Evolutionary conservation across 1,284 basidiomycete genomes (phyloP).

Genomic region (Meira miltonrushii): DNA sequence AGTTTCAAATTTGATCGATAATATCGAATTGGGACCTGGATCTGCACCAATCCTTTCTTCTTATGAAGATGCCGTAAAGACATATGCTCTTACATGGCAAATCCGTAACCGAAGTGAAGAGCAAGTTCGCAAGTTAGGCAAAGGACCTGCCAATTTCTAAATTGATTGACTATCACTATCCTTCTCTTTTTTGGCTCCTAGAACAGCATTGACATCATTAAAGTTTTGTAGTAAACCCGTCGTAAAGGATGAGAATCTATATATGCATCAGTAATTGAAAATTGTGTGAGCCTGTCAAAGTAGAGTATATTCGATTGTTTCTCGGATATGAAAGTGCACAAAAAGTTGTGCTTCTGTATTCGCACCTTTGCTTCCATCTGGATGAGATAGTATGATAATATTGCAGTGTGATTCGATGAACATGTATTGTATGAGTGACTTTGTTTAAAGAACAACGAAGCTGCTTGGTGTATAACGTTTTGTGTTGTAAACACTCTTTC

Average conservation of each 20-base stretch:
- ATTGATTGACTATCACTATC: background rate
- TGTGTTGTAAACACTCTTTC: slow-evolving; percentile 80
- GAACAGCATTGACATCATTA: no score
- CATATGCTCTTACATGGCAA: slow-evolving; percentile 50
- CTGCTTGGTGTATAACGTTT: slow-evolving; percentile 66
- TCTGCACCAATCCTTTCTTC: slow-evolving; percentile 26
- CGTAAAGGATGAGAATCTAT: no score
- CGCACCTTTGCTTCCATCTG: no score
- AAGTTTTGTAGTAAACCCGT: no score
- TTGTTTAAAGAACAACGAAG: slow-evolving; percentile 55
- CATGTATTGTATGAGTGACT: background rate
- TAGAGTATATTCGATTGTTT: no score
- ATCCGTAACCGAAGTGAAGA: slow-evolving; percentile 46
- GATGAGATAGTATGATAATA: no score
- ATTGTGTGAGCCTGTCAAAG: no score
- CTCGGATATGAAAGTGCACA: no score
- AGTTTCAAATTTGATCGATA: slow-evolving; percentile 48
- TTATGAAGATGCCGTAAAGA: slow-evolving; percentile 50
- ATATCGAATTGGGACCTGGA: slow-evolving; percentile 42
- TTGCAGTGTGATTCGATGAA: background rate
- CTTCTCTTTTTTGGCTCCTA: background rate
- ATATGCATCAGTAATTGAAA: no score
- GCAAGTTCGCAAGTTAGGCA: slow-evolving; percentile 1
- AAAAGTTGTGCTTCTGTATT: no score
- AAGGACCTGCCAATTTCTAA: background rate